phyloP scores from a whole-genome alignment of 768 basidiomycete species.

The Kwoniella heveanensis region DNA sequence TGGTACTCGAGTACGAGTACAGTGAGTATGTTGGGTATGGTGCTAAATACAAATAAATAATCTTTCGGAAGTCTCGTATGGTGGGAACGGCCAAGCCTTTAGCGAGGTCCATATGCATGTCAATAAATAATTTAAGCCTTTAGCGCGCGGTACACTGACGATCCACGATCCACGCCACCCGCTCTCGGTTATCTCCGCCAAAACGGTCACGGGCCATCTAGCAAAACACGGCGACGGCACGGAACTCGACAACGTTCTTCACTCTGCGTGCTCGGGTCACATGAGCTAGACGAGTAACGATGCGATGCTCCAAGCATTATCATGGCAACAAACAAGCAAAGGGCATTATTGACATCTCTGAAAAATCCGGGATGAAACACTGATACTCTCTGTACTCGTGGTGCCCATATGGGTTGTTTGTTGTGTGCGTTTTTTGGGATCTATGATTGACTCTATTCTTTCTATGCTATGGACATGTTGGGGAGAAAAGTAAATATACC shows the following conservation, averaged over 20 bases:
- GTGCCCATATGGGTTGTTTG: no score
- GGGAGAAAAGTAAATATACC: background rate
- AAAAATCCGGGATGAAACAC: background rate
- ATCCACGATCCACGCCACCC: background rate
- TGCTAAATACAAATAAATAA: background rate
- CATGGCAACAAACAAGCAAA: background rate
- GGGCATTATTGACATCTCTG: conserved; percentile 1
- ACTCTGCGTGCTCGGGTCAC: background rate
- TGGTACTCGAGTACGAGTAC: background rate
- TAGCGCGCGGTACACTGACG: background rate
- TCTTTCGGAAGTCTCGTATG: background rate
- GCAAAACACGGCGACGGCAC: background rate
- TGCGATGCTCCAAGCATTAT: no score
- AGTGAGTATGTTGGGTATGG: background rate
- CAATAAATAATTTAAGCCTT: background rate
- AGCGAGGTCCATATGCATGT: background rate
- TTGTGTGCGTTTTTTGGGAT: background rate
- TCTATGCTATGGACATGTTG: conserved; percentile 20
- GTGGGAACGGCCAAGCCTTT: background rate
- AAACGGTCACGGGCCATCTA: background rate
- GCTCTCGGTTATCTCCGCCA: background rate
- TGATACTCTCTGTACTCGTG: background rate
- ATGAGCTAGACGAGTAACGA: no score
- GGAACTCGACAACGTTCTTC: background rate
- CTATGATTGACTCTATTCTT: conserved; percentile 12